Base-by-base conservation (phyloP, 805 yeast genomes). In the Hagleromyces aurorensis region DNA sequence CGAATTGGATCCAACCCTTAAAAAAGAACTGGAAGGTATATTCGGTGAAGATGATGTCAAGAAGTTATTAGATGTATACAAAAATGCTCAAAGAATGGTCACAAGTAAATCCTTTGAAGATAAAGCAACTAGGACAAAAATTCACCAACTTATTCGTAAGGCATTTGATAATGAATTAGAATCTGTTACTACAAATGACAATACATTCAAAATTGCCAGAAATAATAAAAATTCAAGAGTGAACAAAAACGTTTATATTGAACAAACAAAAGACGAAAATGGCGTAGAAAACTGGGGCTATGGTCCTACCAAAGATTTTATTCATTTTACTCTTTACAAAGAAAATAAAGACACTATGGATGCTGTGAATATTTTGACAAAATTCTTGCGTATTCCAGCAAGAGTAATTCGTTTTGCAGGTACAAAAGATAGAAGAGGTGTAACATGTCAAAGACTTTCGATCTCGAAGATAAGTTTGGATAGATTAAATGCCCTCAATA, bases 271-370 rank as follows among this genome's bases (percentile, higher is more conserved):
- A 29, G 66, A 59, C 37, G 61, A 48, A 13, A 61, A 72, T 36
- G 77, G 78, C 15, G 69, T 70, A 3, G 67, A 77, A 25, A 72
- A 75, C 41, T 79, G 77, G 59, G 82, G 85, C 0, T 65, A 81
- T 33, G 96, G 96, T 2, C 75, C 78, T 16, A 64, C 67, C 33
- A 76, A 77, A 42, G 69, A 72, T 24, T 83, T 61, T 55, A 59
- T 87, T 25, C 87, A 81, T 47, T 79, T 87, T 48, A 74, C 81
- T 8, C 62, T 91, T 16, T 86, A 83, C 63, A 91, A 91, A 55
- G 96, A 91, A 52, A 91, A 91, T 60, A 82, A 87, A 52, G 99
- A 91, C 44, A 87, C 99, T 1, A 84, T 91, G 96, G 96, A 91
- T 59, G 91, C 84, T 9, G 91, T 91, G 1, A 69, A 75, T 12